Percentiles rank a stretch among this genome's conserved stretches.
Conservation (phyloP, 2,329 filamentous ascomycete species). For the Fusarium haematococcum region DNA sequence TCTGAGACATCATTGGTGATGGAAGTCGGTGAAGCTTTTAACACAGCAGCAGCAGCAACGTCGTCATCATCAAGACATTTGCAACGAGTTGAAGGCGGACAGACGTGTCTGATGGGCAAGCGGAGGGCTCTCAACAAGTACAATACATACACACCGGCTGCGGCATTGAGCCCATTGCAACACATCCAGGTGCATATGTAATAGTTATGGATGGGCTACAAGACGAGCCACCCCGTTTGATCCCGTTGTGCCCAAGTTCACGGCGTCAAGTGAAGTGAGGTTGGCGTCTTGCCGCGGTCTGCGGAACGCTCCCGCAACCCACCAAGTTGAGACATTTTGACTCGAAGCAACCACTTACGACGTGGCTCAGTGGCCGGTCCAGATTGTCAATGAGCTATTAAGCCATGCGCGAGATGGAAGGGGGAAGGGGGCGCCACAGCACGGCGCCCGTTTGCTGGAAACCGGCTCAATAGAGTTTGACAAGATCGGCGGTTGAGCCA, state of each 20-base stretch:
- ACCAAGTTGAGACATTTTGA: constrained; percentile 15
- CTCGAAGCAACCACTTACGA: constrained; percentile 12
- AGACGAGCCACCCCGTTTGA: neutral
- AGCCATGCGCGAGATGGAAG: constrained; percentile 19
- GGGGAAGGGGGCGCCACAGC: constrained; percentile 13
- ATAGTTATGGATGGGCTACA: neutral
- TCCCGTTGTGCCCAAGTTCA: neutral
- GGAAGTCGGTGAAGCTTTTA: constrained; percentile 3
- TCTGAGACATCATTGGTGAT: neutral
- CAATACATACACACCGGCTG: neutral
- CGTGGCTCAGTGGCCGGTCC: constrained; percentile 9
- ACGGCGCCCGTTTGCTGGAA: constrained; percentile 5
- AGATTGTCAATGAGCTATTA: constrained; percentile 11
- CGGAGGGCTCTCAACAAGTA: neutral
- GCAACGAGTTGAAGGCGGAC: neutral
- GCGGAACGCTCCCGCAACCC: constrained; percentile 8
- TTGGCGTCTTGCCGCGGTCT: constrained; percentile 7
- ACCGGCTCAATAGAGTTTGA: constrained; percentile 8
- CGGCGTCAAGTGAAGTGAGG: neutral
- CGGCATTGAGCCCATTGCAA: neutral
- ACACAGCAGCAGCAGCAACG: neutral
- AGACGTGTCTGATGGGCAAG: neutral
- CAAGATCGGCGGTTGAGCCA: constrained; percentile 26
- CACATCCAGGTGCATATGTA: neutral
- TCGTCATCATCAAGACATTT: neutral